A percentile compares a stretch with the other conserved stretches of the same genome.
Evolutionary conservation across 2,329 filamentous ascomycete genomes (phyloP).

Genomic region (Stachybotrys chlorohalonatus): DNA sequence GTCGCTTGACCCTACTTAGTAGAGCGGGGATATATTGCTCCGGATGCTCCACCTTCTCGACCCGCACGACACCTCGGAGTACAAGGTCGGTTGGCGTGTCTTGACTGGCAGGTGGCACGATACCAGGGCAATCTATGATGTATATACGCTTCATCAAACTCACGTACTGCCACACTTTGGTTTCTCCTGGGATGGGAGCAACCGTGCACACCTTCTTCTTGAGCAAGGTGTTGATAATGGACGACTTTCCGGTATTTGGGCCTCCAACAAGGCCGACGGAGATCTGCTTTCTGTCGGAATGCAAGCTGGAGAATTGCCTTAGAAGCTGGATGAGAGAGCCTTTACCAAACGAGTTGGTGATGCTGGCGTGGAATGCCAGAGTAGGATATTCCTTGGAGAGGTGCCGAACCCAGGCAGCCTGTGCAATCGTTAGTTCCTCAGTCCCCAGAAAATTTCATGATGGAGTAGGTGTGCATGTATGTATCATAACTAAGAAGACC

Average conservation of each 20-base stretch:
- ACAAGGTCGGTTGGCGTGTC: slow-evolving; percentile 85
- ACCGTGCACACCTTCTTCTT: slow-evolving; percentile 93
- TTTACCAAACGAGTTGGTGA: slow-evolving; percentile 96
- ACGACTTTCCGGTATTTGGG: slow-evolving; percentile 92
- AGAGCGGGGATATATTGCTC: slow-evolving; percentile 91
- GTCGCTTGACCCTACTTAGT: slow-evolving; percentile 68
- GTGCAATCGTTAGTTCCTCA: slow-evolving; percentile 12
- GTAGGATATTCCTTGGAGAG: slow-evolving; percentile 90
- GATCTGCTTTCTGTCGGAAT: slow-evolving; percentile 88
- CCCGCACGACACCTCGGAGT: slow-evolving; percentile 80
- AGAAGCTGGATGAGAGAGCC: slow-evolving; percentile 87
- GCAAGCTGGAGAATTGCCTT: slow-evolving; percentile 83
- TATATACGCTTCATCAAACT: slow-evolving; percentile 71
- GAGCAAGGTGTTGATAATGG: slow-evolving; percentile 90
- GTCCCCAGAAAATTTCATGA: neutral
- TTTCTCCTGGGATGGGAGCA: slow-evolving; percentile 91
- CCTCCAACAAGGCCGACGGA: slow-evolving; percentile 72
- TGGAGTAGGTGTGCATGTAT: slow-evolving; percentile 44
- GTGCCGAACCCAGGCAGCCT: slow-evolving; percentile 89
- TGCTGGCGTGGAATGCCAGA: slow-evolving; percentile 85
- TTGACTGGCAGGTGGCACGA: slow-evolving; percentile 79
- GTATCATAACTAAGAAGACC: slow-evolving; percentile 98
- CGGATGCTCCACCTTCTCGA: slow-evolving; percentile 93
- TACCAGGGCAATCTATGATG: slow-evolving; percentile 93
- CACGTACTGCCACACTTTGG: slow-evolving; percentile 97